Evolutionary conservation across 768 basidiomycete species (phyloP).

Genomic region (Suillus ampliporus): DNA sequence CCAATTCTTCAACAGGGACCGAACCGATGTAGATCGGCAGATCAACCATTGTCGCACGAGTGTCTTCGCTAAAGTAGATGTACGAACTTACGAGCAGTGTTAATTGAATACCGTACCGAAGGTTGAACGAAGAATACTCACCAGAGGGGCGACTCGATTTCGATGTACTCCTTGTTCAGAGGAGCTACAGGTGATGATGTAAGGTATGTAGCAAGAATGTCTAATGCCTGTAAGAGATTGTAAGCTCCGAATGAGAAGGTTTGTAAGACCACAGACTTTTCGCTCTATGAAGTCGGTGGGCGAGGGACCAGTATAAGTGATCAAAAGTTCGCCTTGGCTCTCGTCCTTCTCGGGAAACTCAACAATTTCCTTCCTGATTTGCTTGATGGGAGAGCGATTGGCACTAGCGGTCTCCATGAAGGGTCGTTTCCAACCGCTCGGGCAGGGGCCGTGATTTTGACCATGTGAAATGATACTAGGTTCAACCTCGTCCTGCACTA

Average conservation of each 20-base stretch:
- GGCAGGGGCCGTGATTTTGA: slow-evolving; percentile 71
- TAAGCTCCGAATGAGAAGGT: neutral
- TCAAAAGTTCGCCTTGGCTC: slow-evolving; percentile 85
- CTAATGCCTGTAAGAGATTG: slow-evolving; percentile 63
- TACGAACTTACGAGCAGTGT: slow-evolving; percentile 60
- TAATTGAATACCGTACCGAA: slow-evolving; percentile 1
- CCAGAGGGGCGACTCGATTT: slow-evolving; percentile 91
- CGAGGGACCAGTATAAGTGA: slow-evolving; percentile 81
- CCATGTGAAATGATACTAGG: slow-evolving; percentile 79
- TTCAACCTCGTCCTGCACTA: slow-evolving; percentile 84
- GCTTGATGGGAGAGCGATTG: slow-evolving; percentile 54
- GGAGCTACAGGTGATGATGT: slow-evolving; percentile 85
- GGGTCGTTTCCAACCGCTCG: slow-evolving; percentile 89
- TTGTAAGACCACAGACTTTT: slow-evolving; percentile 50
- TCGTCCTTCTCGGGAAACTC: slow-evolving; percentile 98
- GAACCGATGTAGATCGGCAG: slow-evolving; percentile 82
- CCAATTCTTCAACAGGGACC: slow-evolving; percentile 80
- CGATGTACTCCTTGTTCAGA: slow-evolving; percentile 89
- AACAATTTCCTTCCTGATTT: slow-evolving; percentile 65
- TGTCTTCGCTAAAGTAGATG: slow-evolving; percentile 83
- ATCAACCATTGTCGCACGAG: slow-evolving; percentile 72
- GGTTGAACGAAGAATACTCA: slow-evolving; percentile 36
- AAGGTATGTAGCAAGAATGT: slow-evolving; percentile 85
- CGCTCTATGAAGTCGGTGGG: slow-evolving; percentile 73
- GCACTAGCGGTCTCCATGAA: slow-evolving; percentile 89